Evolutionary conservation across 2,329 filamentous ascomycete species (phyloP), one percentile per base, ranked within the genome.

Genomic region (Ceratocystis huliohia): DNA sequence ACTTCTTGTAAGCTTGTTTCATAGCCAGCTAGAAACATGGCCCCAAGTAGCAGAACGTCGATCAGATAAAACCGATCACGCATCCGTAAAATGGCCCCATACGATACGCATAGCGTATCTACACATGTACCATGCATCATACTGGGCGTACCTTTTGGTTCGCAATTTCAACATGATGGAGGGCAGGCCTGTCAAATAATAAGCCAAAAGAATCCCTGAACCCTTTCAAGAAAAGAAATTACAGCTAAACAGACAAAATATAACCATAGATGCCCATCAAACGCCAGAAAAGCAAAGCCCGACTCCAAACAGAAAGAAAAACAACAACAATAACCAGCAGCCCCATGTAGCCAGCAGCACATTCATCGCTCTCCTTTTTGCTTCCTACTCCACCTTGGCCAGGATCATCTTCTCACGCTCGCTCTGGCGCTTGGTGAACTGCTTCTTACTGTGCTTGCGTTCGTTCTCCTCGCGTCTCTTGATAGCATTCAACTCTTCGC

Each of bases 371-470:
- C 48, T 25, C 13, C 30, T 5, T 25, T 30, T 4, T 30, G 28
- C 25, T 8, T 33, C 37, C 28, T 59, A 86, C 73, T 84, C 81
- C 71, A 85, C 81, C 70, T 76, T 78, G 25, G 86, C 85, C 74
- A 97, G 74, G 67, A 99, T 82, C 83, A 95, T 93, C 84, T 96
- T 96, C 77, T 97, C 91, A 74, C 94, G 85, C 78, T 96, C 91
- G 70, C 84, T 85, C 75, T 83, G 83, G 72, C 89, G 80, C 75
- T 84, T 83, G 75, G 87, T 80, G 71, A 88, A 84, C 71, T 90
- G 87, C 80, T 94, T 93, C 80, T 88, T 91, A 67, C 85, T 88
- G 76, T 99, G 93, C 75, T 89, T 91, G 70, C 94, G 83, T 77
- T 96, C 89, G 74, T 99, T 99, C 80, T 99, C 94, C 73, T 96